A percentile compares a stretch with the other conserved stretches of the same genome.
These are phyloP conservation scores for Aspergillus tamarii DNA, from an alignment of 2,329 filamentous ascomycete species.

Conservation along the genomic window DNA sequence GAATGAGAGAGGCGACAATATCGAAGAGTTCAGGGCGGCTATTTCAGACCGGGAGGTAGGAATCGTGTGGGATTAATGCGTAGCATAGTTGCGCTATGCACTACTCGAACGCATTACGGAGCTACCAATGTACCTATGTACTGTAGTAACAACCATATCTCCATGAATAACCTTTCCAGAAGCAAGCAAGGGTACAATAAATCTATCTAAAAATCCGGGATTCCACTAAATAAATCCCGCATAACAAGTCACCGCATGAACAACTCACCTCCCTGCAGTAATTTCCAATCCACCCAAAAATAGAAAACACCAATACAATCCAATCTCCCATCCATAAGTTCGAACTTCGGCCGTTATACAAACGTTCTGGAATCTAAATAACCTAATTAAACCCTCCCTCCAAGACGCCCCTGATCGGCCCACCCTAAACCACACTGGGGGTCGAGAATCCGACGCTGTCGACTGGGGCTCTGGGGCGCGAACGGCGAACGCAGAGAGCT, in stretches of 20 bases:
- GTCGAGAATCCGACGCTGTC: not conserved
- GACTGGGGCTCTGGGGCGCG: conserved; percentile 4
- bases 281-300: not conserved
- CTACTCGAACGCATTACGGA: not conserved
- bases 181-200: not conserved
- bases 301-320: not conserved
- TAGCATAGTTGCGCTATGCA: not conserved
- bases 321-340: not conserved
- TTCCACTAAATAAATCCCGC: not conserved
- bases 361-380: conserved; percentile 7
- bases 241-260: not conserved
- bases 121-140: not conserved
- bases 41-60: conserved; percentile 38
- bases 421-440: conserved; percentile 11
- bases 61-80: conserved; percentile 27
- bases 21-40: conserved; percentile 42
- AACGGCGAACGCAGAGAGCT: not conserved
- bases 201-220: not conserved
- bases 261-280: not conserved
- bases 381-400: not conserved
- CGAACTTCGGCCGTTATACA: not conserved
- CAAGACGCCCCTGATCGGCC: conserved; percentile 13
- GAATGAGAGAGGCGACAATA: conserved; percentile 57
- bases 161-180: too few species aligned
- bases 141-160: not conserved